A percentile compares a stretch with the other conserved stretches of the same genome.
These are phyloP conservation scores for Aspergillus pseudotamarii DNA, from an alignment of 2,329 filamentous ascomycete genomes.

Conservation along the genomic window DNA sequence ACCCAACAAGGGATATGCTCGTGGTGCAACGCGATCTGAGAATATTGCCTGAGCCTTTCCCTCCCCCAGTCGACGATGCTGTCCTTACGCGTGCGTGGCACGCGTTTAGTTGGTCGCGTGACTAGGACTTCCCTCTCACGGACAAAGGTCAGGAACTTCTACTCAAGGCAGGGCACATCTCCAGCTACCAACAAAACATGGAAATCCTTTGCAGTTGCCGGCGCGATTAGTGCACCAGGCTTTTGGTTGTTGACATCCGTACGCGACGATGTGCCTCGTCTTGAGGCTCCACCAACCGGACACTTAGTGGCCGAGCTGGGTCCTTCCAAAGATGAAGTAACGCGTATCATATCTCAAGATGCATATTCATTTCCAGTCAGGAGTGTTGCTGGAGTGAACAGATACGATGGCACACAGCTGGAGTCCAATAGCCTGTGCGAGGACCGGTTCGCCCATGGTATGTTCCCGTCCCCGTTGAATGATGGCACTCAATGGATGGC, in stretches of 20 bases:
- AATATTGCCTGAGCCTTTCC: not conserved
- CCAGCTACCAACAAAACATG: constrained; percentile 7
- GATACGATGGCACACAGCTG: constrained; percentile 32
- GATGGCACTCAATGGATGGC: constrained; percentile 31
- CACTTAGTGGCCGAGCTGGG: constrained; percentile 14
- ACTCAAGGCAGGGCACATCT: constrained; percentile 16
- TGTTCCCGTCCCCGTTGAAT: constrained; percentile 26
- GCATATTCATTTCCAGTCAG: constrained; percentile 26
- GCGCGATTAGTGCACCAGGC: constrained; percentile 17
- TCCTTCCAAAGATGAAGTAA: constrained; percentile 25
- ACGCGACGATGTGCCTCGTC: constrained; percentile 16
- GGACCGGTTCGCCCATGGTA: constrained; percentile 30
- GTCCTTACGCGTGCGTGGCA: constrained; percentile 5
- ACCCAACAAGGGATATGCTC: not conserved
- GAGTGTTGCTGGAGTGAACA: constrained; percentile 21
- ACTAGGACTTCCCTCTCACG: constrained; percentile 6
- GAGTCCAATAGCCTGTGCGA: constrained; percentile 43
- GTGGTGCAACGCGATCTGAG: not conserved
- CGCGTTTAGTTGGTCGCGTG: constrained; percentile 7
- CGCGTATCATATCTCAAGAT: constrained; percentile 23
- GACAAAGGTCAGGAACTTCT: constrained; percentile 9
- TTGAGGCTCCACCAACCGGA: constrained; percentile 17
- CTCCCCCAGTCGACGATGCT: not conserved
- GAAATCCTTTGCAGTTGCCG: constrained; percentile 16
- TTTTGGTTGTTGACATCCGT: constrained; percentile 23